phyloP scores from a whole-genome alignment of 768 basidiomycete genomes.

The Asterophora parasitica region DNA sequence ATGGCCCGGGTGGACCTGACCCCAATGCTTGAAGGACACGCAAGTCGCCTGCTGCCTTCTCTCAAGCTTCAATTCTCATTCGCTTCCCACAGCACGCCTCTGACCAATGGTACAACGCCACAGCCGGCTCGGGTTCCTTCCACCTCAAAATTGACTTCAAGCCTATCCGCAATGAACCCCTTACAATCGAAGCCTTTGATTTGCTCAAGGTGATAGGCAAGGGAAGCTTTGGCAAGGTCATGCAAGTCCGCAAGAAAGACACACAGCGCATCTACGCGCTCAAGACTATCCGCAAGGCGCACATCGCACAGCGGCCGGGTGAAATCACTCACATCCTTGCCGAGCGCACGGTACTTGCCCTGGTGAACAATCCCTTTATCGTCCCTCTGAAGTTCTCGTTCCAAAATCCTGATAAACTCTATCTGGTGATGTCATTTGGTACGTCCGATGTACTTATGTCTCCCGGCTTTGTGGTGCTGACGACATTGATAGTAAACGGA shows the following conservation, averaged over 20 bases:
- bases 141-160: slow-evolving; percentile 96
- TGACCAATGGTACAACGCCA: slow-evolving; percentile 88
- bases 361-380: slow-evolving; percentile 98
- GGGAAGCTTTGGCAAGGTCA: slow-evolving; percentile 97
- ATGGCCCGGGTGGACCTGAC: slow-evolving; percentile 91
- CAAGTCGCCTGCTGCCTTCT: slow-evolving; percentile 27
- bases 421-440: slow-evolving; percentile 96
- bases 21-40: slow-evolving; percentile 76
- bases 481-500: slow-evolving; percentile 67
- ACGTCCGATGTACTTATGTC: slow-evolving; percentile 23
- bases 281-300: slow-evolving; percentile 97
- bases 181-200: slow-evolving; percentile 97
- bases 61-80: slow-evolving; percentile 6
- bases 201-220: slow-evolving; percentile 97
- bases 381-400: slow-evolving; percentile 99
- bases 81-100: slow-evolving; percentile 55
- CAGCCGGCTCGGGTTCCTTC: slow-evolving; percentile 84
- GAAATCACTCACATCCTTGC: slow-evolving; percentile 98
- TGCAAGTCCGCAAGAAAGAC: slow-evolving; percentile 99
- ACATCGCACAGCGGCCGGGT: slow-evolving; percentile 92
- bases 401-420: slow-evolving; percentile 96
- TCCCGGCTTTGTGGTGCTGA: slow-evolving; percentile 1
- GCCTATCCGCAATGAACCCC: slow-evolving; percentile 72
- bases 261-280: slow-evolving; percentile 96
- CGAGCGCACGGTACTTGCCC: slow-evolving; percentile 92